A percentile compares a stretch with the other conserved stretches of the same genome.
Conservation (phyloP, 176 grass and related monocot species). For the Avena atlantica region DNA sequence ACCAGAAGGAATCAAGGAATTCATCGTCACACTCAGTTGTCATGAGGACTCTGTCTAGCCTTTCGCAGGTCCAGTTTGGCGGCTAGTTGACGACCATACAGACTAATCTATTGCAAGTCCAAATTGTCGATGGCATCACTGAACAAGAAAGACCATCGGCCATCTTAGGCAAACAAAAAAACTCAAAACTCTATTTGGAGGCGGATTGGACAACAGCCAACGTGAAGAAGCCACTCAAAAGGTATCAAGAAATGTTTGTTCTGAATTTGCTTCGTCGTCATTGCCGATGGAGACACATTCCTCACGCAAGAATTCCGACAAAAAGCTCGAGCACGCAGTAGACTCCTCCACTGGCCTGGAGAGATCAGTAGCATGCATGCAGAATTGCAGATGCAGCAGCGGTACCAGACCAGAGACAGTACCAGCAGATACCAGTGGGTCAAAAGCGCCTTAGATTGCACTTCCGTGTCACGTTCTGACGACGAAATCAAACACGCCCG, state of each 20-base stretch:
- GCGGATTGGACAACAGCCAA: background rate
- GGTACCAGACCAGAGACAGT: too few species aligned
- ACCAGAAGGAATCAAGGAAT: background rate
- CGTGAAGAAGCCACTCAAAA: too few species aligned
- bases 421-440: slow-evolving; percentile 22
- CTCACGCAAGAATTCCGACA: background rate
- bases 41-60: background rate
- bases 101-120: background rate
- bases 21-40: background rate
- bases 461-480: slow-evolving; percentile 43
- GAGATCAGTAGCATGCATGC: background rate
- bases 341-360: background rate
- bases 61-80: background rate
- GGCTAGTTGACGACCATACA: background rate
- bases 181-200: background rate
- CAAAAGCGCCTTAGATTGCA: slow-evolving; percentile 50
- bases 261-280: background rate
- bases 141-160: background rate
- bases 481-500: slow-evolving; percentile 52
- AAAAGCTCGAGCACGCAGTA: background rate
- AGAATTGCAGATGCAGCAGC: too few species aligned
- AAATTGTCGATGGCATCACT: background rate
- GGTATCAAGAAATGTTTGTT: too few species aligned
- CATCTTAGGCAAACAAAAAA: background rate
- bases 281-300: too few species aligned